Evolutionary conservation across 345 rosid species (phyloP), one percentile per base, ranked within the genome.

Genomic region (Citrus mangshanensis): DNA sequence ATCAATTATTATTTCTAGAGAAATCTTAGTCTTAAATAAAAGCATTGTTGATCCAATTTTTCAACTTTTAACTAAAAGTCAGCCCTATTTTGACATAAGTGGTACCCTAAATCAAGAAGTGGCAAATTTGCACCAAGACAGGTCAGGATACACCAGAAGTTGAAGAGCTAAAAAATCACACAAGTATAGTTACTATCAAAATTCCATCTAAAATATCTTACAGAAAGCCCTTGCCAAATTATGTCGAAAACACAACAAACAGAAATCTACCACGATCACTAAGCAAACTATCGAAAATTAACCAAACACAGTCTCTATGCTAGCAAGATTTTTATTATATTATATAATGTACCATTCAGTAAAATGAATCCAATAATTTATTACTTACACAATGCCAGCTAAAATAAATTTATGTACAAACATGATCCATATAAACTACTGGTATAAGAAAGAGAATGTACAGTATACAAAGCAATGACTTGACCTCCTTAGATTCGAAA

Each of bases 401-500:
- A 19, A 5, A 34, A 21, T 32, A 55, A 1, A 56, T 1, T 60
- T 85, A 88, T 87, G 79, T 82, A 87, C 84, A 91, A 32, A 79
- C 70, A 81, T 58, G 72, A 77, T 79, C 46, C 51, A 34, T 72
- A 62, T 77, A 63, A 54, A 51, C 38, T 71, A 75, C 35, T 28
- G 27, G 28, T 56, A 81, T 77, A 64, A 81, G 75, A 79, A 72
- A 76, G 74, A 35, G 78, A 79, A 82, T 90, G 82, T 85, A 89
- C 88, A 86, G 42, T 51, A 25, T 70, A 76, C 30, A n/a, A 69
- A 56, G 24, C 60, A 34, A 82, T 73, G n/a, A 32, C 54, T 25
- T 70, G 79, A 79, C 81, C 81, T 82, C 79, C 77, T 89, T 77
- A 90, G 61, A 85, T 68, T 46, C 82, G 87, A 76, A 86, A 91